Evolutionary conservation across 75 land plant genomes (phyloP).

Genomic region (Picea glauca): DNA sequence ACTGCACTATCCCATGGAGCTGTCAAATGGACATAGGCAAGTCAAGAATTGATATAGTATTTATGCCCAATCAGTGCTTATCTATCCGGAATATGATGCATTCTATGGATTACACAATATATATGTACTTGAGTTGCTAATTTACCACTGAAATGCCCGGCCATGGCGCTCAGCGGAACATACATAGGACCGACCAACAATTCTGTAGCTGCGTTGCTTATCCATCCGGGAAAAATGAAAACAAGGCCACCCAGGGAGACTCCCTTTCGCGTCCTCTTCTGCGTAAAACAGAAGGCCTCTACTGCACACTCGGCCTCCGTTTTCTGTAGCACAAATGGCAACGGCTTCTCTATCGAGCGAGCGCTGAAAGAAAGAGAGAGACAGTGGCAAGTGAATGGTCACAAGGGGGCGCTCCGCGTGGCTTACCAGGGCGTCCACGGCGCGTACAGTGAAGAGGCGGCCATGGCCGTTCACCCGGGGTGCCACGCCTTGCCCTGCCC

Average conservation of each 20-base stretch:
- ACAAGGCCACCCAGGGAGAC: not conserved
- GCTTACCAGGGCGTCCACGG: constrained; percentile 37
- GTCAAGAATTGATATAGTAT: too few relatives aligned
- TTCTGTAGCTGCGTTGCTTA: too few relatives aligned
- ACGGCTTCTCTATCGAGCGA: not conserved
- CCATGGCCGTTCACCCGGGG: constrained; percentile 23
- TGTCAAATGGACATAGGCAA: too few relatives aligned
- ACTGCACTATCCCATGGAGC: too few relatives aligned
- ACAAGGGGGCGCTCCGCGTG: constrained; percentile 1
- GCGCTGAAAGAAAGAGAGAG: not conserved
- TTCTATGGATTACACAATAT: too few relatives aligned
- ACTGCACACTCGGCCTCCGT: not conserved
- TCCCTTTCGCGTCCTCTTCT: not conserved
- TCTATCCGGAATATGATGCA: too few relatives aligned
- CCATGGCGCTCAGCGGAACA: too few relatives aligned
- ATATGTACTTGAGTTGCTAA: too few relatives aligned
- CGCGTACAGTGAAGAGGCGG: constrained; percentile 35
- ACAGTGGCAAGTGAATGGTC: too few relatives aligned
- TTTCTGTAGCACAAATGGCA: not conserved
- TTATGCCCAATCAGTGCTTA: too few relatives aligned
- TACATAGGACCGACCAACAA: too few relatives aligned
- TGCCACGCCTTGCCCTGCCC: constrained; percentile 30
- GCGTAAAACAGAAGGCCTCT: not conserved
- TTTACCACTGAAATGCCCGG: too few relatives aligned
- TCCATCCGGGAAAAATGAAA: not conserved